A percentile compares a stretch with the other conserved stretches of the same genome.
These are phyloP conservation scores for grape (Vitis vinifera) DNA, from an alignment of 164 flowering plant genomes.

Conservation along the genomic window ASM3070453v1 NC_081805.1:1397501-1398000, in stretches of 20 bases:
- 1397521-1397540: conserved; percentile 96
- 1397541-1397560: conserved; percentile 95
- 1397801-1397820: too few relatives aligned
- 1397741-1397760: neutral
- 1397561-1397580: conserved; percentile 99
- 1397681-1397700: neutral
- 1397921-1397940: too few relatives aligned
- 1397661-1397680: conserved; percentile 42
- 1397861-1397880: too few relatives aligned
- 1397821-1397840: too few relatives aligned
- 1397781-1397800: too few relatives aligned
- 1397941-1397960: too few relatives aligned
- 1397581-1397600: conserved; percentile 96
- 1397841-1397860: too few relatives aligned
- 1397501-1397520: conserved; percentile 58
- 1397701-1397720: neutral
- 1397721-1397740: neutral
- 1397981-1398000: too few relatives aligned
- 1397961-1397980: too few relatives aligned
- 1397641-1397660: conserved; percentile 88
- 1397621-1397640: conserved; percentile 94
- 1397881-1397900: too few relatives aligned
- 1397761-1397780: too few relatives aligned
- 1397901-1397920: too few relatives aligned
- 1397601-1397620: conserved; percentile 91